Percentiles rank a stretch among this genome's conserved stretches.
Evolutionary conservation across 2,329 filamentous ascomycete species (phyloP).

Genomic region (Grosmannia serpens): DNA sequence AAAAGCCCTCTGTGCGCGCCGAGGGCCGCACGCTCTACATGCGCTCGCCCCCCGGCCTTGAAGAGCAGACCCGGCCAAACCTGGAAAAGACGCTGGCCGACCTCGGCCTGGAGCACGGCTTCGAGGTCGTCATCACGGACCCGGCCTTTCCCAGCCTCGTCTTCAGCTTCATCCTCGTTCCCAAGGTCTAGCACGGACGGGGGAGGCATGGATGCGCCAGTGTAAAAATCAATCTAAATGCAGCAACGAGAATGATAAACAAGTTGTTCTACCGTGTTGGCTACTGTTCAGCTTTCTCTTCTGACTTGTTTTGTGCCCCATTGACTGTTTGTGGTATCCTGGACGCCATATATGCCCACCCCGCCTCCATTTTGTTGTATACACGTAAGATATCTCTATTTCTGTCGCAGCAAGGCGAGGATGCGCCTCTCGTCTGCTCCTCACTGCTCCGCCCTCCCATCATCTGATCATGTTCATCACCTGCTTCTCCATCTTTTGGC

Average conservation of each 20-base stretch:
- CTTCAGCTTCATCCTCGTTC: slow-evolving; percentile 40
- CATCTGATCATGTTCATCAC: slow-evolving; percentile 52
- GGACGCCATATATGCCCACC: background rate
- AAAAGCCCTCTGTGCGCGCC: slow-evolving; percentile 74
- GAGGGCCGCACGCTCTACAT: slow-evolving; percentile 84
- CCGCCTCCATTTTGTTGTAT: background rate
- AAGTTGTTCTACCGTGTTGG: background rate
- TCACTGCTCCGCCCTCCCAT: slow-evolving; percentile 4
- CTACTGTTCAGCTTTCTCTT: background rate
- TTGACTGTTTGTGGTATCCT: background rate
- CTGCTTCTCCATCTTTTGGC: slow-evolving; percentile 58
- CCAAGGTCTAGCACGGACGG: slow-evolving; percentile 17
- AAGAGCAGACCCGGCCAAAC: slow-evolving; percentile 76
- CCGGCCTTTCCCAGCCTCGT: slow-evolving; percentile 72
- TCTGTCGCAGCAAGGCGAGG: background rate
- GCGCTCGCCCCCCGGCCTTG: slow-evolving; percentile 68
- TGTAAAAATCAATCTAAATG: too few relatives aligned
- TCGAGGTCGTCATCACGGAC: slow-evolving; percentile 87
- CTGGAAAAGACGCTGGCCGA: slow-evolving; percentile 66
- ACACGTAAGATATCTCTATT: background rate
- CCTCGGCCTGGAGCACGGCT: slow-evolving; percentile 60
- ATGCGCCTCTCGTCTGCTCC: background rate
- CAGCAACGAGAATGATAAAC: background rate
- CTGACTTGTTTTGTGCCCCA: background rate
- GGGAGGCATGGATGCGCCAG: slow-evolving; percentile 1